Percentiles rank a stretch among this genome's conserved stretches.
phyloP scores from a whole-genome alignment of 257 asterid genomes.

The Solanum corneliomulleri region DNA sequence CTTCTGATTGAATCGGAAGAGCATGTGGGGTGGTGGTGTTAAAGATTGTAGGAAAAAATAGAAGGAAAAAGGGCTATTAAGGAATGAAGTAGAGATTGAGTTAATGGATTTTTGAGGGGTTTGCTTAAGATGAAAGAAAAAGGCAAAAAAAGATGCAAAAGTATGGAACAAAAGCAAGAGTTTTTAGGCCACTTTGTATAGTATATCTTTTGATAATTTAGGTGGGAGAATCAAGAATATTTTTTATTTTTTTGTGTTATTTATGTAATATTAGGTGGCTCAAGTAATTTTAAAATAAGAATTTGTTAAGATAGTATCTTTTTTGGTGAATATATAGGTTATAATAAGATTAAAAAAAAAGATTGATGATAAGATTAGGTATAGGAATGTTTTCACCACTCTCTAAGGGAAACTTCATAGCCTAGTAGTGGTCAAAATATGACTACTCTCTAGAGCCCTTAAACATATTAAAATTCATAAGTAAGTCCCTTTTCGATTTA shows the following conservation, averaged over 20 bases:
- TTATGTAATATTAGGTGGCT: neutral
- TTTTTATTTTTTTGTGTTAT: neutral
- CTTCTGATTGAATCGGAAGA: no score
- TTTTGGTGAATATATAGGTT: neutral
- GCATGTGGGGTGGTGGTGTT: no score
- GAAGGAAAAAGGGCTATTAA: neutral
- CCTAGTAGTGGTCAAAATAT: neutral
- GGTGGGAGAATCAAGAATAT: neutral
- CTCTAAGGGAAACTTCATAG: neutral
- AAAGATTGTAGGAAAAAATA: neutral
- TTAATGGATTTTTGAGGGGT: neutral
- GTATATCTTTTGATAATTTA: neutral
- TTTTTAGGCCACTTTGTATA: constrained; percentile 9
- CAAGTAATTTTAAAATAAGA: neutral
- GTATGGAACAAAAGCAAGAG: constrained; percentile 6
- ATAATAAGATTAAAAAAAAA: neutral
- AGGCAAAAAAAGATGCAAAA: neutral
- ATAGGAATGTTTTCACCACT: neutral
- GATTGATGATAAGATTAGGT: neutral
- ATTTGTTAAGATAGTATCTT: neutral
- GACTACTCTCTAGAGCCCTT: neutral
- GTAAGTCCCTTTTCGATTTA: neutral
- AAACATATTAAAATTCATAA: neutral
- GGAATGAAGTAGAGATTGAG: neutral
- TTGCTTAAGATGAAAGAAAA: neutral